These are phyloP conservation scores for Kodamaea arcana DNA, from an alignment of 1,139 yeast genomes.

Conservation along the genomic window DNA sequence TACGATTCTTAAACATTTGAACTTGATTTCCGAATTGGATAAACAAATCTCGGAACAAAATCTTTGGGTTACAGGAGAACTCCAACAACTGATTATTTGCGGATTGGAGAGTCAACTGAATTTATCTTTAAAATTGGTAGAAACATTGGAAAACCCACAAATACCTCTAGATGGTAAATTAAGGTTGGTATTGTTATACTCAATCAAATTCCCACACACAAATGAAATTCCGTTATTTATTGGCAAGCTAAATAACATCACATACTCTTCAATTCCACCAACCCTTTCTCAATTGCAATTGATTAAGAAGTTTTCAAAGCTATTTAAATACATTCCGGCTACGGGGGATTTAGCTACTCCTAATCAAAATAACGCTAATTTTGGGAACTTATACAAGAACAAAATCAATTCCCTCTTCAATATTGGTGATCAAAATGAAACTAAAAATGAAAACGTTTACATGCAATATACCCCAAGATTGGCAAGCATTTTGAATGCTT, in stretches of 20 bases:
- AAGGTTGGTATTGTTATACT: constrained; percentile 65
- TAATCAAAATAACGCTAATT: constrained; percentile 11
- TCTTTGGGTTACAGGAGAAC: constrained; percentile 82
- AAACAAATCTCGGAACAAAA: constrained; percentile 55
- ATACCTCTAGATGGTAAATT: constrained; percentile 32
- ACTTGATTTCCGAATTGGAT: constrained; percentile 82
- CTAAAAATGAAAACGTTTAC: constrained; percentile 45
- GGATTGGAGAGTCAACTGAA: constrained; percentile 39
- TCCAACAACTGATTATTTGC: constrained; percentile 81
- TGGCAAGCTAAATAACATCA: constrained; percentile 26
- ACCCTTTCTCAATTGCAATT: constrained; percentile 32
- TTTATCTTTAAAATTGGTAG: constrained; percentile 24
- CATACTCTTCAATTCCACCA: constrained; percentile 26
- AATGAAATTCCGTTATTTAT: constrained; percentile 23
- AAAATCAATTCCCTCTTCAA: constrained; percentile 23
- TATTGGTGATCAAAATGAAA: constrained; percentile 16
- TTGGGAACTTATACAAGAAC: constrained; percentile 25
- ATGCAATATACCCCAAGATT: constrained; percentile 76
- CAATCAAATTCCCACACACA: constrained; percentile 51
- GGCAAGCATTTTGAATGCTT: constrained; percentile 34
- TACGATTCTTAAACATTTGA: constrained; percentile 91
- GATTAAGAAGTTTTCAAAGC: constrained; percentile 27
- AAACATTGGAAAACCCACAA: constrained; percentile 22
- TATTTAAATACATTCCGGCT: constrained; percentile 13
- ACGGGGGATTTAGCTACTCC: constrained; percentile 4